Base-by-base conservation (phyloP, 1,284 basidiomycete genomes). In the Caloboletus inedulis region DNA sequence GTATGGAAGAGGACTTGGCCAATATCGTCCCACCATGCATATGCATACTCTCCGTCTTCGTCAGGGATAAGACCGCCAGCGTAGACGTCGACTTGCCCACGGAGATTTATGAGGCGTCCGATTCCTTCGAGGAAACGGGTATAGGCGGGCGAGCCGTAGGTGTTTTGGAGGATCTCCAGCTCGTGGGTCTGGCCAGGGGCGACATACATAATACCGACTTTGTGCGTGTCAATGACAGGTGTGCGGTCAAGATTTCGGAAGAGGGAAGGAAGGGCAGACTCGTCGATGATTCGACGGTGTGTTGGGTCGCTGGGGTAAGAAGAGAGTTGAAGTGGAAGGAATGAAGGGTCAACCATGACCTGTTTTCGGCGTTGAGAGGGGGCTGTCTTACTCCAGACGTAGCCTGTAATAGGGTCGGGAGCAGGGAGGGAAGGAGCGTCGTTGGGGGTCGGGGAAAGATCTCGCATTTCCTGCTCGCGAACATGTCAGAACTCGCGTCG, bases 11-110 rank as follows among this genome's bases (percentile, higher is more conserved):
- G 80, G 54, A 98, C 85, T 68, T 99, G 97, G 16, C 89, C 87
- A 41, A 98, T 95, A 64, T 98, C 94, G 70, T 99, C 94, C 88
- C 94, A 95, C 95, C 96, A 99, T 0, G 95, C 94, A 65, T 99
- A 99, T 0, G 94, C 91, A 64, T 94, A 96, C 70, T 98, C 93
- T 21, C 89, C 85, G 68, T 98, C 94, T 61, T 89, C 85, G 58
- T 90, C 85, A 6, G 89, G 84, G 68, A 96, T 89, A 30, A 99
- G 78, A 2, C 94, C 94, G 27, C 95, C 96, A 1, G 89, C 90
- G 70, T 96, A 98, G n/a, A 98, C 86, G 65, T 98, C 94, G 12
- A 86, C 79, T 71, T 95, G 93, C 6, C 90, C 93, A 29, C 92
- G 87, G n/a, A 98, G 77, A 56, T 91, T 84, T 68, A 98, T 91